Evolutionary conservation across 2,329 filamentous ascomycete genomes (phyloP).

Genomic region (Trichoderma gracile): DNA sequence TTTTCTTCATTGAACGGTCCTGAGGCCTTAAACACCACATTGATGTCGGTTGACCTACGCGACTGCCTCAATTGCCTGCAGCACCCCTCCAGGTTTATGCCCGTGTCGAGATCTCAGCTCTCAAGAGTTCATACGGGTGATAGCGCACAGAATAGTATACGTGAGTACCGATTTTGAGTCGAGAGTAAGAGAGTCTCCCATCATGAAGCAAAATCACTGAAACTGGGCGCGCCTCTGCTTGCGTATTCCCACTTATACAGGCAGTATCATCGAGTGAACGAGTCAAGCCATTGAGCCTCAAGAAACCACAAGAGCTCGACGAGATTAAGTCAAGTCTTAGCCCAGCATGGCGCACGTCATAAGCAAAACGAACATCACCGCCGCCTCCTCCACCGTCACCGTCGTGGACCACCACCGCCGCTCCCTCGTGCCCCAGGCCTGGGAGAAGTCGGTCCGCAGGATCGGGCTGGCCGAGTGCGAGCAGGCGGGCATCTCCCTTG

Average conservation of each 20-base stretch:
- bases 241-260: conserved; percentile 14
- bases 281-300: neutral
- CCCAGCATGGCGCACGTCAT: conserved; percentile 26
- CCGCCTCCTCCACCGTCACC: neutral
- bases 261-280: conserved; percentile 23
- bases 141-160: conserved; percentile 57
- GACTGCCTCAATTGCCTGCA: conserved; percentile 58
- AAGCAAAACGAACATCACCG: conserved; percentile 24
- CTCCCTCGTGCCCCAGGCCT: conserved; percentile 55
- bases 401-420: conserved; percentile 30
- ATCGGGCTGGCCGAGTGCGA: conserved; percentile 68
- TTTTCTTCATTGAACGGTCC: conserved; percentile 2
- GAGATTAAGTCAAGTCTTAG: conserved; percentile 4
- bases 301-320: neutral
- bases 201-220: conserved; percentile 2
- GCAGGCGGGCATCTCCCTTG: conserved; percentile 69
- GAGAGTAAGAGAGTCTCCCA: too few relatives aligned
- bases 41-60: conserved; percentile 62
- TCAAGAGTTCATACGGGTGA: conserved; percentile 58
- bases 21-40: conserved; percentile 43
- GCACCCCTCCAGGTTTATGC: conserved; percentile 59
- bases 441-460: conserved; percentile 60
- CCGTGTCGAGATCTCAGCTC: conserved; percentile 56
- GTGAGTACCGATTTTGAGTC: conserved; percentile 35
- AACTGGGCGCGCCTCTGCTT: neutral